Percentiles rank a stretch among this genome's conserved stretches.
Evolutionary conservation across 1,284 basidiomycete genomes (phyloP).

Genomic region (Coniferiporia weirii): DNA sequence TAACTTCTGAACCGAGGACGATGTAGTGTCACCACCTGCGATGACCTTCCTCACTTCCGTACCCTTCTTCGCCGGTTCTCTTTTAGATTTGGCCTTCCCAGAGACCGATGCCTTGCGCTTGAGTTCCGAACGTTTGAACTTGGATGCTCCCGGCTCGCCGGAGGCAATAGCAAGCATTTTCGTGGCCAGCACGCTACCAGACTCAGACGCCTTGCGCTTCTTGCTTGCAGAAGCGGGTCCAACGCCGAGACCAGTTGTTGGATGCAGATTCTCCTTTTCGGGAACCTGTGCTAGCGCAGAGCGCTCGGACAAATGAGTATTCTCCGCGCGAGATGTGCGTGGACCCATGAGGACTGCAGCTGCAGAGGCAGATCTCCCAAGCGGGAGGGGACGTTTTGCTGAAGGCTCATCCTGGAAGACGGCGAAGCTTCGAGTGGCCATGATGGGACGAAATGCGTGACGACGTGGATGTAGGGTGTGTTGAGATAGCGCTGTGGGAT

Average conservation of each 20-base stretch:
- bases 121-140: conserved; percentile 12
- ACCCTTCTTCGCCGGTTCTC: conserved; percentile 6
- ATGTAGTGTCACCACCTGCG: background rate
- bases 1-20: background rate
- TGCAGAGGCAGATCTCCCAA: background rate
- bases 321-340: conserved; percentile 13
- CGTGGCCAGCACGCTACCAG: conserved; percentile 25
- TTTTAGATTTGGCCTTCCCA: conserved; percentile 11
- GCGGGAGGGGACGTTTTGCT: conserved; percentile 20
- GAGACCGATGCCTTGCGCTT: conserved; percentile 11
- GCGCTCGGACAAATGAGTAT: conserved; percentile 9
- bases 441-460: conserved; percentile 21
- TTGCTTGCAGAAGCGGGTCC: conserved; percentile 38
- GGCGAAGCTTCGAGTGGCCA: conserved; percentile 55
- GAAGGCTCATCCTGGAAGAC: conserved; percentile 57
- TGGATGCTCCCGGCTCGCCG: conserved; percentile 3
- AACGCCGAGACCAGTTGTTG: conserved; percentile 59
- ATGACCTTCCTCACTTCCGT: background rate
- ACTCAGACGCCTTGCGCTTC: conserved; percentile 50
- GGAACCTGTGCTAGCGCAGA: conserved; percentile 27
- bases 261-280: conserved; percentile 76
- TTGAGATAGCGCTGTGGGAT: conserved; percentile 6
- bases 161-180: conserved; percentile 19
- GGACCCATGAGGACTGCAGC: background rate
- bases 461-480: background rate